phyloP scores from a whole-genome alignment of 495 filamentous ascomycete genomes.

The Penicillium chermesinum region DNA sequence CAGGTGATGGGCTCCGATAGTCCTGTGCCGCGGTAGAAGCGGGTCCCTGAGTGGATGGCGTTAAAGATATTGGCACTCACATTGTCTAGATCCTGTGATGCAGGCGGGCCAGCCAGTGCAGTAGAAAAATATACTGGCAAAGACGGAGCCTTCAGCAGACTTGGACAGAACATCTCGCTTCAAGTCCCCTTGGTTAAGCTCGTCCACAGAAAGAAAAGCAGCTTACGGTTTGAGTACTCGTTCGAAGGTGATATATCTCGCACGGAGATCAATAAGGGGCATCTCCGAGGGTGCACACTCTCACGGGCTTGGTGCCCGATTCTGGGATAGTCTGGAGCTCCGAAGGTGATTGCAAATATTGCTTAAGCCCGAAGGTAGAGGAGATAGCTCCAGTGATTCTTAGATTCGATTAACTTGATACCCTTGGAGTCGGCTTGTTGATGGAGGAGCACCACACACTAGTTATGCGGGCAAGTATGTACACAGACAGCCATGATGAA shows the following conservation, averaged over 20 bases:
- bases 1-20: slow-evolving; percentile 48
- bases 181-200: not conserved
- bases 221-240: not conserved
- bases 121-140: not conserved
- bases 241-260: not conserved
- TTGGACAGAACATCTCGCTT: not conserved
- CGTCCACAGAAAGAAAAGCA: not conserved
- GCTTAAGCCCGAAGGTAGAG: too few species aligned
- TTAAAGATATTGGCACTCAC: slow-evolving; percentile 62
- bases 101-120: not conserved
- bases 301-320: not conserved
- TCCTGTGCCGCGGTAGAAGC: slow-evolving; percentile 56
- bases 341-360: too few species aligned
- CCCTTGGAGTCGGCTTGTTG: not conserved
- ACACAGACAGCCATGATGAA: slow-evolving; percentile 15
- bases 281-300: slow-evolving; percentile 2
- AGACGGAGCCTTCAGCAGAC: not conserved
- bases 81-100: not conserved
- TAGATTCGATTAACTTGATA: not conserved
- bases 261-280: slow-evolving; percentile 2
- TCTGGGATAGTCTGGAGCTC: not conserved
- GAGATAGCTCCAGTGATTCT: not conserved
- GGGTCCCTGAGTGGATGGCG: slow-evolving; percentile 54
- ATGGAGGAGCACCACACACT: not conserved
- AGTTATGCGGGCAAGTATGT: slow-evolving; percentile 15